Conservation (phyloP, 768 basidiomycete species). For the Podaxis sp. region DNA sequence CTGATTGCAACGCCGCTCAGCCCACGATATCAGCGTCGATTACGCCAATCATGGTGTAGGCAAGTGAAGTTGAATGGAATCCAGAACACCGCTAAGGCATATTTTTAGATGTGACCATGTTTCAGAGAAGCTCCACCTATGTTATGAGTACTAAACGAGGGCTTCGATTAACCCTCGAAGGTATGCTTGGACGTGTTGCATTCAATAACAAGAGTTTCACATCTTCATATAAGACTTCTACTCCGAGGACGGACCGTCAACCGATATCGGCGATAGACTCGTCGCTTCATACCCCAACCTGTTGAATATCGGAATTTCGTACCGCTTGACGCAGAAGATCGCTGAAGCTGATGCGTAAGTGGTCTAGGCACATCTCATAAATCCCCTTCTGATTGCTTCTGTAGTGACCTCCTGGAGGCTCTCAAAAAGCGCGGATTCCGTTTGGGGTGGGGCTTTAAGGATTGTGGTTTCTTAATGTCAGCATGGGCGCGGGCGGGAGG, state of each 20-base stretch:
- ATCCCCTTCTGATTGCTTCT: background rate
- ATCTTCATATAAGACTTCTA: constrained; percentile 33
- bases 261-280: constrained; percentile 50
- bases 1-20: constrained; percentile 22
- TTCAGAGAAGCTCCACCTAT: constrained; percentile 60
- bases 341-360: constrained; percentile 57
- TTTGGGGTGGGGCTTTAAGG: constrained; percentile 48
- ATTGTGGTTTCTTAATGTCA: constrained; percentile 48
- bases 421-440: constrained; percentile 60
- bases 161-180: constrained; percentile 26
- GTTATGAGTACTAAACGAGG: constrained; percentile 51
- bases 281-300: constrained; percentile 46
- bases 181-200: constrained; percentile 2
- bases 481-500: constrained; percentile 55
- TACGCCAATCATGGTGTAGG: constrained; percentile 44
- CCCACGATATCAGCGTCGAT: constrained; percentile 46
- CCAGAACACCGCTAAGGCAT: no score
- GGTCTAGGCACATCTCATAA: background rate
- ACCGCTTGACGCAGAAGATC: constrained; percentile 37
- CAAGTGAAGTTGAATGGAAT: constrained; percentile 11
- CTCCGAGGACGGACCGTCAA: constrained; percentile 46
- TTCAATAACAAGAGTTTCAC: background rate
- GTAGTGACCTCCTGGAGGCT: constrained; percentile 46
- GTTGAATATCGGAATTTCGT: constrained; percentile 28
- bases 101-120: constrained; percentile 54